Conservation (phyloP, 1,284 basidiomycete genomes). For the Cryptococcus sp. region DNA sequence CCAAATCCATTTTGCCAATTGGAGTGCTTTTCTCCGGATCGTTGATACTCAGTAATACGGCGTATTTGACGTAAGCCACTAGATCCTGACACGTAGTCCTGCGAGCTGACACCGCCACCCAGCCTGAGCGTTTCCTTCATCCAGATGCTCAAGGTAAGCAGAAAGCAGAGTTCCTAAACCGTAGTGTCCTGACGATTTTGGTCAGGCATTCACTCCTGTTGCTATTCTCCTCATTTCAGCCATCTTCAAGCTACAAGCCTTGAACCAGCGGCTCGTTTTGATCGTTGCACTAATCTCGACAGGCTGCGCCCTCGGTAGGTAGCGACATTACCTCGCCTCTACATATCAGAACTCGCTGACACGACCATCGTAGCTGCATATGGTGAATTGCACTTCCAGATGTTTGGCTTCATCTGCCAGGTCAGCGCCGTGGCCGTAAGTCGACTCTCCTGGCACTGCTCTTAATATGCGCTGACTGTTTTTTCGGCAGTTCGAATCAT, state of each 20-base stretch:
- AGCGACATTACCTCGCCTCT: neutral
- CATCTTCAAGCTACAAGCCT: slow-evolving; percentile 78
- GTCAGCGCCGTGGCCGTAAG: slow-evolving; percentile 66
- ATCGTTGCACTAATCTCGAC: slow-evolving; percentile 63
- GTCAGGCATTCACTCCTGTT: slow-evolving; percentile 87
- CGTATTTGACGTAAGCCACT: slow-evolving; percentile 65
- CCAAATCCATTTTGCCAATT: slow-evolving; percentile 88
- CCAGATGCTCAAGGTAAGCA: slow-evolving; percentile 89
- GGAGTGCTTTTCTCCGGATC: slow-evolving; percentile 89
- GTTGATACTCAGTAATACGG: slow-evolving; percentile 90
- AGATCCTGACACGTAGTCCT: too few species aligned
- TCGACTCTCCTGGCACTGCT: slow-evolving; percentile 3
- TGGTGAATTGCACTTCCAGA: slow-evolving; percentile 82
- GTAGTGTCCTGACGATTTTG: neutral
- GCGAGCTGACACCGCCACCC: slow-evolving; percentile 5
- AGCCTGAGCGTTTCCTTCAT: slow-evolving; percentile 90
- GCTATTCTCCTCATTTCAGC: slow-evolving; percentile 92
- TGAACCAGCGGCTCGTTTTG: slow-evolving; percentile 70
- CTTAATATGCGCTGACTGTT: slow-evolving; percentile 1
- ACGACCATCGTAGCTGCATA: slow-evolving; percentile 53
- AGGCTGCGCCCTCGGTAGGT: slow-evolving; percentile 75
- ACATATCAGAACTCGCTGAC: slow-evolving; percentile 8
- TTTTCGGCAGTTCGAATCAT: slow-evolving; percentile 46
- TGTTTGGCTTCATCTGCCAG: slow-evolving; percentile 82
- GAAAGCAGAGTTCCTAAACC: neutral